phyloP scores from a whole-genome alignment of 176 grass and related monocot species.

The Chloris gayana region DNA sequence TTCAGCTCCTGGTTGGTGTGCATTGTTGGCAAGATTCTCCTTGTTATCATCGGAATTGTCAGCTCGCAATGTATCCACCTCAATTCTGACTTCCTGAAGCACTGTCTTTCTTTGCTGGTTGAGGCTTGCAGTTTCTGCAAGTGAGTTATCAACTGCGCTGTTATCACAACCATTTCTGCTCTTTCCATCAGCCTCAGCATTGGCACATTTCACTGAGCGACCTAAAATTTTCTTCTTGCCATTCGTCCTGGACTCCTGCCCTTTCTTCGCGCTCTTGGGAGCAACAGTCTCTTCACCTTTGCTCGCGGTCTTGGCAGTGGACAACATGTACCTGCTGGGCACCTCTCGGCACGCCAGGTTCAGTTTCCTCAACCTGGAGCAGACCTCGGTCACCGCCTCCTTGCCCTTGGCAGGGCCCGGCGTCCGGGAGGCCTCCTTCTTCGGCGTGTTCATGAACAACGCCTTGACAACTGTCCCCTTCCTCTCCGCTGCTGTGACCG shows the following conservation, averaged over 20 bases:
- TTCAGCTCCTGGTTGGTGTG: background rate
- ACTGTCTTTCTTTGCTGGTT: constrained; percentile 13
- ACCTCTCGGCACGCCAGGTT: constrained; percentile 59
- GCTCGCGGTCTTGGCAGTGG: constrained; percentile 42
- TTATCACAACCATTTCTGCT: constrained; percentile 18
- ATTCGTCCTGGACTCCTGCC: constrained; percentile 23
- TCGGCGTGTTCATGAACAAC: constrained; percentile 46
- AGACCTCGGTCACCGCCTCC: constrained; percentile 39
- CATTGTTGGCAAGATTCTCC: constrained; percentile 51
- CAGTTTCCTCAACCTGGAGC: constrained; percentile 55
- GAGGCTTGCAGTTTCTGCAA: constrained; percentile 3
- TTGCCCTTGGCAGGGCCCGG: constrained; percentile 35
- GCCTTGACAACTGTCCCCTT: constrained; percentile 53
- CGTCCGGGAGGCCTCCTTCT: constrained; percentile 40
- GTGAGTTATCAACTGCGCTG: background rate
- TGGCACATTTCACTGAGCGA: constrained; percentile 30
- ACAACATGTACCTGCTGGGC: constrained; percentile 74
- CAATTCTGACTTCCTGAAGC: constrained; percentile 28
- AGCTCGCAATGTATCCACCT: background rate
- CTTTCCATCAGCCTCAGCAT: constrained; percentile 8
- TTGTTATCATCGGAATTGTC: constrained; percentile 58
- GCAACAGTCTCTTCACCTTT: constrained; percentile 34
- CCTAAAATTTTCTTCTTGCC: constrained; percentile 56
- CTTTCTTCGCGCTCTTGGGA: constrained; percentile 26
- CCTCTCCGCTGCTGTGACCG: constrained; percentile 22